Evolutionary conservation across 108 stramenopile species (phyloP), one percentile per base, ranked within the genome.

Genomic region (Skeletonema grethae): DNA sequence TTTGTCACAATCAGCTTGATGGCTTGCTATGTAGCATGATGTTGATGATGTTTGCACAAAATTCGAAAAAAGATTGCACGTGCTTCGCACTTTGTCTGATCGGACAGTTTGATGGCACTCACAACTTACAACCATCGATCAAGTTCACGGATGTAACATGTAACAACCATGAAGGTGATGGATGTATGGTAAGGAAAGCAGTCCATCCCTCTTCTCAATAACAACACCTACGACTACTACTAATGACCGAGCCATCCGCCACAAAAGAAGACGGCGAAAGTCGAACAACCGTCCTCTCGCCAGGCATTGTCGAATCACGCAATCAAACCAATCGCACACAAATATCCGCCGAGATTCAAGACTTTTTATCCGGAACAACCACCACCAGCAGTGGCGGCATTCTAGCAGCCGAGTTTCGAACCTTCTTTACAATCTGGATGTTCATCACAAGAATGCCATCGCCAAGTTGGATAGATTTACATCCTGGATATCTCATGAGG

Each of bases 401-500:
- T 53, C 12, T 65, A 2, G 8, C 65, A 45, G 61, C 75, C 0
- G 89, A 90, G 57, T 50, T 73, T 43, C 80, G 87, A 38, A 60
- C 75, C 32, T 88, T 88, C 61, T 84, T 85, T 45, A 88, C 86
- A 7, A 64, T 85, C 24, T 84, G 81, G 73, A 82, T 79, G 67
- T 93, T 93, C 59, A 31, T 92, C 2, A 90, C 91, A 2, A 73
- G 88, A 25, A 56, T 93, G 22, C 89, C 88, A 20, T 72, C 75
- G n/a, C 91, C 91, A 22, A 72, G 77, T 41, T 85, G 83, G 87
- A 70, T 87, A 3, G 89, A 90, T 75, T 63, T 73, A 9, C 87
- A 90, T 75, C 91, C 91, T 15, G 89, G 89, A 38, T 86, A 69
- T 73, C 58, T 90, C 31, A 90, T 90, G 89, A 61, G 82, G 28